Base-by-base conservation (phyloP, 208 protist genomes). In the Trypanosoma boissoni region DNA sequence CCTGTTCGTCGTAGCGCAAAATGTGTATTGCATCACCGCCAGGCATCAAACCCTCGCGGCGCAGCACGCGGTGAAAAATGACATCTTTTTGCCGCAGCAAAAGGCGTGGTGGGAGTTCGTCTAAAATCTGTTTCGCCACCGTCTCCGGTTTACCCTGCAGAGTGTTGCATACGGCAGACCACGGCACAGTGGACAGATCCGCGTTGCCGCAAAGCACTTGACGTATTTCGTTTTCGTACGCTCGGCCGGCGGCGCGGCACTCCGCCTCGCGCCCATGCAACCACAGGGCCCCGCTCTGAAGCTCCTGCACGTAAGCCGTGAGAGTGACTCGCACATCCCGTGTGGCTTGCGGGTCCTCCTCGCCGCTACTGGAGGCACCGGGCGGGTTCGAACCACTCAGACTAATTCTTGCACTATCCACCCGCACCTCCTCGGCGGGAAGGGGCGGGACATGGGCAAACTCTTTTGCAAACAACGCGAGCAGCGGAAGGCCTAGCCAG, bases 31-130 rank as follows among this genome's bases (percentile, higher is more conserved):
- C 78, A 5, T 50, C 91, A 12, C 59, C 74, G 4, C 72, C 84
- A 7, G 79, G 72, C n/a, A 98, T 89, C 0, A 88, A 86, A 3
- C 88, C 91, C 66, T 98, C 97, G n/a, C 93, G 91, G 7, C 95
- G 90, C 61, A 95, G 92, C 12, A 98, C 79, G 1, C 61, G 52
- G 60, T 98, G 95, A 12, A 66, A 39, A 20, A 98, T 72, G 1
- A 66, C 60, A 61, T 98, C 91, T 14, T 80, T 64, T 32, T 96
- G 76, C 7, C 56, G 74, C 1, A 97, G 62, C 1, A 78, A 20
- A 10, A 94, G 79, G 18, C 70, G 77, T 29, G 44, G 57, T 12
- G 36, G 50, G 10, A 72, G n/a, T 26, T 29, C 10, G 29, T n/a
- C 24, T 16, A 63, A 43, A 18, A 60, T 24, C 3, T 23, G 18